A percentile compares a stretch with the other conserved stretches of the same genome.
These are phyloP conservation scores for Wickerhamomyces sp. DNA, from an alignment of 1,139 yeast genomes.

Conservation along the genomic window DNA sequence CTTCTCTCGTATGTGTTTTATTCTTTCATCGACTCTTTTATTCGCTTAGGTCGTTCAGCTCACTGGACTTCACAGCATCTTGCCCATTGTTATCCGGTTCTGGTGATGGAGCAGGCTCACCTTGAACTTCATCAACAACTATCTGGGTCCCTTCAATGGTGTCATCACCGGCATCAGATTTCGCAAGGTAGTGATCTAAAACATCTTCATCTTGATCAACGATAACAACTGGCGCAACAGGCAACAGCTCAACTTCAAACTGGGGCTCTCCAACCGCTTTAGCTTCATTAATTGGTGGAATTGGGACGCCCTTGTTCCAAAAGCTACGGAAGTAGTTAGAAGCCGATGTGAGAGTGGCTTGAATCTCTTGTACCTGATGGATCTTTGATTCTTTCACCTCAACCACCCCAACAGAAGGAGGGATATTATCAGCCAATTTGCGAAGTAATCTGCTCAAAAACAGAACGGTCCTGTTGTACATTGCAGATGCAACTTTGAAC, in stretches of 20 bases:
- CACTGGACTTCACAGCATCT: background rate
- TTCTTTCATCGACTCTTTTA: too few relatives aligned
- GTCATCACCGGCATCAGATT: too few relatives aligned
- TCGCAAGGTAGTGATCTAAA: background rate
- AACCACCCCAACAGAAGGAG: constrained; percentile 22
- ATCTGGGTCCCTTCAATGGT: too few relatives aligned
- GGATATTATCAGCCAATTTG: constrained; percentile 22
- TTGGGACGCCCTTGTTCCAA: background rate
- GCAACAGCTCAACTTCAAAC: too few relatives aligned
- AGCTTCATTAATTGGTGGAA: background rate
- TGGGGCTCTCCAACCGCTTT: background rate
- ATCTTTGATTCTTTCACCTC: constrained; percentile 7
- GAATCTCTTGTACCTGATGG: constrained; percentile 1
- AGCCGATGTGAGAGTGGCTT: background rate
- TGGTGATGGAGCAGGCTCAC: background rate
- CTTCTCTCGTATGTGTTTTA: too few relatives aligned
- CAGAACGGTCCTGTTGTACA: constrained; percentile 20
- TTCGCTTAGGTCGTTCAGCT: background rate
- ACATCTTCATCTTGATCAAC: background rate
- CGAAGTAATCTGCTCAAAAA: constrained; percentile 22
- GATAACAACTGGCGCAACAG: background rate
- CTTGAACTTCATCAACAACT: background rate
- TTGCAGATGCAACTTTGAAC: constrained; percentile 20
- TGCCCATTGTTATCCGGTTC: too few relatives aligned
- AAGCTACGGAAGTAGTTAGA: background rate